These are phyloP conservation scores for Aspergillus tamarii DNA, from an alignment of 2,329 filamentous ascomycete genomes.

Conservation along the genomic window DNA sequence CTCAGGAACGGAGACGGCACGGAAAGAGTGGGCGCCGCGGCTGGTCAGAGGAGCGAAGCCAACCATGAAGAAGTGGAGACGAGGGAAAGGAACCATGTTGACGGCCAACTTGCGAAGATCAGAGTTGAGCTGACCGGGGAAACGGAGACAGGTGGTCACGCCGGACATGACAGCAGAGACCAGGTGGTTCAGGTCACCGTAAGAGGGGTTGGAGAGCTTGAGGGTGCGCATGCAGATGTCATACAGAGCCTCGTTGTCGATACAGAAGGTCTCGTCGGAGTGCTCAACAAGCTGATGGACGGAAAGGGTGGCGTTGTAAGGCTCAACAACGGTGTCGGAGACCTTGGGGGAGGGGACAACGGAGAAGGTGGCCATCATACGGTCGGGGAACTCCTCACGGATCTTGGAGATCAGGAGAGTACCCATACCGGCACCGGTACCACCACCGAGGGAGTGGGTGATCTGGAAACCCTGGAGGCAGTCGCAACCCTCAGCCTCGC, in stretches of 20 bases:
- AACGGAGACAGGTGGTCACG: conserved; percentile 97
- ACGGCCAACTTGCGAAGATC: conserved; percentile 99
- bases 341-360: conserved; percentile 99
- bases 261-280: conserved; percentile 99
- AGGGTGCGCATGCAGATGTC: conserved; percentile 99
- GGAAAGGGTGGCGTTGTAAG: conserved; percentile 99
- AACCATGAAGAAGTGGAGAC: conserved; percentile 99
- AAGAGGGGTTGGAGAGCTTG: conserved; percentile 97
- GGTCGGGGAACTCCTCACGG: conserved; percentile 99
- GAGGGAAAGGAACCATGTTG: conserved; percentile 99
- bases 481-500: conserved; percentile 98
- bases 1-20: conserved; percentile 94
- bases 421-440: conserved; percentile 99
- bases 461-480: conserved; percentile 99
- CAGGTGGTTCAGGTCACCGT: conserved; percentile 98
- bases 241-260: conserved; percentile 99
- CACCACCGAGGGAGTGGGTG: conserved; percentile 99
- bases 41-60: conserved; percentile 98
- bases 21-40: conserved; percentile 90
- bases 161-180: conserved; percentile 99
- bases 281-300: conserved; percentile 99
- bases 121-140: conserved; percentile 99
- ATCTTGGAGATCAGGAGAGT: conserved; percentile 99
- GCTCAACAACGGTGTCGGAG: conserved; percentile 98
- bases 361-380: conserved; percentile 99